Base-by-base conservation (phyloP, 1,284 basidiomycete genomes). In the Cerioporus squamosus region DNA sequence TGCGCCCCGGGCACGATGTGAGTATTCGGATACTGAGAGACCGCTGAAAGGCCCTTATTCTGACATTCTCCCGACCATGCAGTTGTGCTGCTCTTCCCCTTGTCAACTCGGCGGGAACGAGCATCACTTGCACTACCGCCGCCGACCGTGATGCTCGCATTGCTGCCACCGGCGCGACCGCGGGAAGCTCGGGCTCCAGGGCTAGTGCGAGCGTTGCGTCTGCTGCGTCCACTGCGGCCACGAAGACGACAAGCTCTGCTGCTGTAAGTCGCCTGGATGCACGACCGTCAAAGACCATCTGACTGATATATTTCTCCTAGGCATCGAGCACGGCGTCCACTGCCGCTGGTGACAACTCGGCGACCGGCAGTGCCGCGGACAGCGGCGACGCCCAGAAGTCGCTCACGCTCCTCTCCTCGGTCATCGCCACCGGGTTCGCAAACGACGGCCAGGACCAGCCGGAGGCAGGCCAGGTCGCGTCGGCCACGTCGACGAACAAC, bases 61-160 rank as follows among this genome's bases (percentile, higher is more conserved):
- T 29, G 29, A 20, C 39, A 39, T 10, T 12, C 33, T 36, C 33
- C 4, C n/a, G n/a, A n/a, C n/a, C n/a, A n/a, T n/a, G n/a, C 33
- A 84, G 82, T 33, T 87, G 84, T 68, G 79, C 79, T 38, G 84
- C 83, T 1, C 73, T 87, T 44, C 85, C 85, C 20, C 67, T 80
- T 24, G 75, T 77, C 36, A 77, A 77, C 68, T 70, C 69, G 8
- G 56, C 74, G 1, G 81, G 80, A 36, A 81, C 81, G 18, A 75
- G 66, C 53, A 72, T 84, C 51, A 72, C 78, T 46, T 85, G 83
- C 67, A 77, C 77, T 12, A 81, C 81, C 2, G 68, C 68, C 42
- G 66, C 70, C 10, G 77, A 82, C 62, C 60, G 76, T 53, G 66
- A 74, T 46, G 60, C 72, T 0, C 77, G 79, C 43, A 77, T 80